Percentiles rank a stretch among this genome's conserved stretches.
These are phyloP conservation scores for Brettanomyces anomalus DNA, from an alignment of 805 yeast genomes.

Conservation along the genomic window DNA sequence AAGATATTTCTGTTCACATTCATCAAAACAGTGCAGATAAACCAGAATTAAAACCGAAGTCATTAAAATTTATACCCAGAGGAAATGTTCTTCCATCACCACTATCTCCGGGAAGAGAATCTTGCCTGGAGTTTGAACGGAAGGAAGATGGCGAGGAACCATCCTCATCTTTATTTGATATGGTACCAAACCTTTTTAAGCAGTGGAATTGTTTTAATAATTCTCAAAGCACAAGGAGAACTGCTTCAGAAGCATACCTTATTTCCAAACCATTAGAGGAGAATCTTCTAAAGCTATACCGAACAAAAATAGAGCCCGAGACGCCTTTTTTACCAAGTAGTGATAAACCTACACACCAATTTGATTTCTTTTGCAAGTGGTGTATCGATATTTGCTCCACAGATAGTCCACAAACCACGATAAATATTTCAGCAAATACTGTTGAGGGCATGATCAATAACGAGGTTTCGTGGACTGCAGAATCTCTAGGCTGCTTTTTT, in stretches of 20 bases:
- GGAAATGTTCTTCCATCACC: too few relatives aligned
- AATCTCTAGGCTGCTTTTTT: neutral
- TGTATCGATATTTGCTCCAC: neutral
- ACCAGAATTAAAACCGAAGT: too few relatives aligned
- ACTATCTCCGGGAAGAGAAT: too few relatives aligned
- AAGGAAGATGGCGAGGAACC: neutral
- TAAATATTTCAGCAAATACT: neutral
- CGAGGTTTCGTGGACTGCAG: neutral
- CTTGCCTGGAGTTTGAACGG: too few relatives aligned
- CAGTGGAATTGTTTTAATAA: neutral
- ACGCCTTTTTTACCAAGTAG: neutral
- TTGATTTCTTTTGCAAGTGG: neutral
- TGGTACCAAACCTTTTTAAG: neutral
- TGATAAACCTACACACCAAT: neutral
- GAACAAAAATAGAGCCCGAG: neutral
- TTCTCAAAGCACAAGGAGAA: neutral
- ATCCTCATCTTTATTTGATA: neutral
- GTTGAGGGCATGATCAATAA: neutral
- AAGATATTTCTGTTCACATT: too few relatives aligned
- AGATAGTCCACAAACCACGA: neutral
- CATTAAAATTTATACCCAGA: too few relatives aligned
- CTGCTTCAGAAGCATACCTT: neutral
- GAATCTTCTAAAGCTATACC: neutral
- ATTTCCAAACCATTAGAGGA: neutral
- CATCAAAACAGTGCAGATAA: too few relatives aligned